A percentile compares a stretch with the other conserved stretches of the same genome.
Conservation (phyloP, 225 moss, liverwort and hornwort genomes). For the Takakia lepidozioides region DNA sequence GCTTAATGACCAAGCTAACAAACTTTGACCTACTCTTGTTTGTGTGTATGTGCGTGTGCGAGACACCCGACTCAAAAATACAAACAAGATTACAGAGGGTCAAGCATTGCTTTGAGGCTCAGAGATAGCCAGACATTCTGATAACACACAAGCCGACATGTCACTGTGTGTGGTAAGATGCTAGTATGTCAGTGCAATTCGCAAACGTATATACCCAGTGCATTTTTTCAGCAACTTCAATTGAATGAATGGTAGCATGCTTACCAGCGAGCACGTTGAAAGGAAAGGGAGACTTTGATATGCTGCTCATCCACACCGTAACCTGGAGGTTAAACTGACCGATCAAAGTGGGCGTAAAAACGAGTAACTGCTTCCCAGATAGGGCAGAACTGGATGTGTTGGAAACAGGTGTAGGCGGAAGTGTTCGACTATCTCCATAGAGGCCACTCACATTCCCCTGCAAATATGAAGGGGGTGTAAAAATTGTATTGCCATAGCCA, state of each 20-base stretch:
- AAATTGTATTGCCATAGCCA: neutral
- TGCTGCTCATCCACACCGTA: neutral
- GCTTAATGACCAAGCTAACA: too few species aligned
- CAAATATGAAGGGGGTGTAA: neutral
- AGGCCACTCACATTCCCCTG: neutral
- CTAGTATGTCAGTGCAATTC: too few species aligned
- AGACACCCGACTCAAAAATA: too few species aligned
- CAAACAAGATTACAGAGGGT: too few species aligned
- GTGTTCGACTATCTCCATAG: neutral
- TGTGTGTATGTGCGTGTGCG: too few species aligned
- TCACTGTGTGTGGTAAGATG: too few species aligned
- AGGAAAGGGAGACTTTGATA: neutral
- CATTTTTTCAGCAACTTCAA: neutral
- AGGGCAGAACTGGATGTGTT: neutral
- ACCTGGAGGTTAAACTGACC: constrained; percentile 1
- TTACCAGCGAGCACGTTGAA: neutral
- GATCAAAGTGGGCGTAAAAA: neutral
- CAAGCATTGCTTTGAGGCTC: neutral
- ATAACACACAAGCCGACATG: too few species aligned
- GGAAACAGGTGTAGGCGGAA: neutral
- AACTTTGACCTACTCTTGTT: too few species aligned
- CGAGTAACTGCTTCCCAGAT: neutral
- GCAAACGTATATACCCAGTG: neutral
- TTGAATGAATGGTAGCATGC: neutral
- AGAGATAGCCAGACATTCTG: neutral